A percentile compares a stretch with the other conserved stretches of the same genome.
Conservation (phyloP, 2,329 filamentous ascomycete genomes). For the Diplodia sapinea region DNA sequence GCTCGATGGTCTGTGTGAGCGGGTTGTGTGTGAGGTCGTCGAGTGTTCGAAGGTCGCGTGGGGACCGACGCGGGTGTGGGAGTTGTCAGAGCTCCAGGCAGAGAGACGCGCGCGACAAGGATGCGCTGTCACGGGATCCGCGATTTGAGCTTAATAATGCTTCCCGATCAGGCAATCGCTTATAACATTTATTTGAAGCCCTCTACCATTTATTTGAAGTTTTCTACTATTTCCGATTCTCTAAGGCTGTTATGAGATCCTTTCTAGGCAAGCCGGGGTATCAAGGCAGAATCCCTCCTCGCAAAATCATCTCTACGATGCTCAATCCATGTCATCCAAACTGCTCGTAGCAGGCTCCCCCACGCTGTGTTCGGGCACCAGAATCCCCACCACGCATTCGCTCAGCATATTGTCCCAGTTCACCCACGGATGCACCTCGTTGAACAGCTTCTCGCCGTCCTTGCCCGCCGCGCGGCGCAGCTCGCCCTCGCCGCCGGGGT, state of each 20-base stretch:
- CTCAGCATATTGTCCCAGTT: constrained; percentile 71
- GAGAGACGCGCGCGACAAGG: constrained; percentile 15
- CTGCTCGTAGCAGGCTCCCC: constrained; percentile 37
- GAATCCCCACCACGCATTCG: constrained; percentile 65
- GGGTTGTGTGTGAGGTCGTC: not conserved
- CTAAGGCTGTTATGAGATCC: not conserved
- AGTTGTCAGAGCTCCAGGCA: constrained; percentile 19
- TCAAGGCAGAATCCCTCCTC: constrained; percentile 9
- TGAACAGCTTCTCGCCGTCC: constrained; percentile 68
- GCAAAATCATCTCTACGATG: not conserved
- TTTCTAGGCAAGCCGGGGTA: constrained; percentile 23
- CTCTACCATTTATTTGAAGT: not conserved
- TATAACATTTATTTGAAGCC: not conserved
- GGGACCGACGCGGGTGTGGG: not conserved
- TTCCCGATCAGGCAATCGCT: constrained; percentile 1
- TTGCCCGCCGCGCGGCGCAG: constrained; percentile 78
- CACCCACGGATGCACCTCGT: constrained; percentile 70
- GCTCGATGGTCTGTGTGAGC: not conserved
- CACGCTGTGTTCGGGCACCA: constrained; percentile 62
- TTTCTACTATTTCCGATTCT: not conserved
- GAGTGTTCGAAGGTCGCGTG: not conserved
- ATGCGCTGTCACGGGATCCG: constrained; percentile 17
- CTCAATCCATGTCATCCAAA: constrained; percentile 67
- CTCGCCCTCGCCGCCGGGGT: constrained; percentile 84
- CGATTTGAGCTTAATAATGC: constrained; percentile 2